phyloP scores from a whole-genome alignment of 139 green algal species.

The Auxenochlorella pyrenoidosa region DNA sequence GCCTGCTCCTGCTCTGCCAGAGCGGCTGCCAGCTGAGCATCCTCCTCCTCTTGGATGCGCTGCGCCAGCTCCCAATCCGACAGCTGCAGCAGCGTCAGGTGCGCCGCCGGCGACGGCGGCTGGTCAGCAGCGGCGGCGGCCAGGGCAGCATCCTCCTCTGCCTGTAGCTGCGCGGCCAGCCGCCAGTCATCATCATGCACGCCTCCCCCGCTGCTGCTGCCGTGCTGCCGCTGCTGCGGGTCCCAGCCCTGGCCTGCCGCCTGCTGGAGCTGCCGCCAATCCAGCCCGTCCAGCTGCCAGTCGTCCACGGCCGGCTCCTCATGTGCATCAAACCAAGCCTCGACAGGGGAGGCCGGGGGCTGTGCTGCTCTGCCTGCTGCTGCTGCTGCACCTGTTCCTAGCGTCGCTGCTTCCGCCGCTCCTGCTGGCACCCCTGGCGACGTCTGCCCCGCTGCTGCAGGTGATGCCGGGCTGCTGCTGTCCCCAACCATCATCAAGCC shows the following conservation, averaged over 20 bases:
- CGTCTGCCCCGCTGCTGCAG: neutral
- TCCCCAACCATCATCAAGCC: neutral
- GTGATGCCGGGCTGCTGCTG: neutral
- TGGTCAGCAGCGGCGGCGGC: too few species aligned
- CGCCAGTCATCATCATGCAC: too few species aligned
- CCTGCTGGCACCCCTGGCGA: neutral
- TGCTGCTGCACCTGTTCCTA: neutral
- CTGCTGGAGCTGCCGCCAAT: too few species aligned
- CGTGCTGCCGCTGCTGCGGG: too few species aligned
- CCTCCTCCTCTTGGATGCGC: slow-evolving; percentile 11
- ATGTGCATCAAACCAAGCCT: too few species aligned
- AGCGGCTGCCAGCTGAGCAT: neutral
- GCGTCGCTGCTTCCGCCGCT: neutral
- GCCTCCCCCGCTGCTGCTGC: too few species aligned
- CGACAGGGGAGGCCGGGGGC: neutral
- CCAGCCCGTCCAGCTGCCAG: too few species aligned
- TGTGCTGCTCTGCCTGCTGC: neutral
- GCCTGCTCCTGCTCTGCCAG: slow-evolving; percentile 8
- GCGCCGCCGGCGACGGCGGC: too few species aligned
- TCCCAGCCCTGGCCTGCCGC: too few species aligned
- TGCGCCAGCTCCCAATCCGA: neutral
- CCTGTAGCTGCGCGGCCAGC: neutral
- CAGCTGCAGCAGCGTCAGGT: too few species aligned
- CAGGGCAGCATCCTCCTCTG: neutral
- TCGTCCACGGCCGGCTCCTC: too few species aligned